phyloP scores from a whole-genome alignment of 257 asterid species.

The Ilex asprella region DNA sequence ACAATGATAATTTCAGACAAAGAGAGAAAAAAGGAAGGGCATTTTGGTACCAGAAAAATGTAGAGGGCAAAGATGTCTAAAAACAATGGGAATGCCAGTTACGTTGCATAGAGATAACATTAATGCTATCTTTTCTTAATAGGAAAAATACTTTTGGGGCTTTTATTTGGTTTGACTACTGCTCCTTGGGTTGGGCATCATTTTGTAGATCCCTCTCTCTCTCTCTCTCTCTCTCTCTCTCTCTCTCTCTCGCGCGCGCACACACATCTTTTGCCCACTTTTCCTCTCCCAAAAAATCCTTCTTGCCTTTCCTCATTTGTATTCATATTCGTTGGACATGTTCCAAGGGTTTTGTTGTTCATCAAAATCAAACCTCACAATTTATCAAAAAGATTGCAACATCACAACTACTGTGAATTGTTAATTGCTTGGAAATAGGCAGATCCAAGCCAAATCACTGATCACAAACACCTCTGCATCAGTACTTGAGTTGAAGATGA shows the following conservation, averaged over 20 bases:
- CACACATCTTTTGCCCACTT: slow-evolving; percentile 10
- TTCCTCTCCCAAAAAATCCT: slow-evolving; percentile 27
- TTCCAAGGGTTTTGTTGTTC: slow-evolving; percentile 36
- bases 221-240: not conserved
- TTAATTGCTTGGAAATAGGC: slow-evolving; percentile 11
- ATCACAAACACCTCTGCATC: slow-evolving; percentile 8
- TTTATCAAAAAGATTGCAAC: not conserved
- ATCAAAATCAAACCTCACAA: slow-evolving; percentile 15
- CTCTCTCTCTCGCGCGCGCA: no score
- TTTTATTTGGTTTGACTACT: slow-evolving; percentile 56
- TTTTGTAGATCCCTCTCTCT: slow-evolving; percentile 1
- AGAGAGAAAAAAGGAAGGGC: no score
- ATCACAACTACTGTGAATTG: not conserved
- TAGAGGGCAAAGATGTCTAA: slow-evolving; percentile 31
- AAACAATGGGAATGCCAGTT: slow-evolving; percentile 1
- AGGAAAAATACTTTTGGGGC: slow-evolving; percentile 23
- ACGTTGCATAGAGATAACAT: slow-evolving; percentile 16
- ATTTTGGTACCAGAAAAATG: no score
- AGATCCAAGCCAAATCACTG: slow-evolving; percentile 16
- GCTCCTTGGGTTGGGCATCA: slow-evolving; percentile 21
- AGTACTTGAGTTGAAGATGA: slow-evolving; percentile 18
- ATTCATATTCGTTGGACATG: slow-evolving; percentile 36
- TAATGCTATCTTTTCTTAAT: slow-evolving; percentile 12
- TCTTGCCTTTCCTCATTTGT: slow-evolving; percentile 36
- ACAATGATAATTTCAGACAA: no score